phyloP scores from a whole-genome alignment of 1,139 yeast genomes.

The Geotrichum phurueaensis region DNA sequence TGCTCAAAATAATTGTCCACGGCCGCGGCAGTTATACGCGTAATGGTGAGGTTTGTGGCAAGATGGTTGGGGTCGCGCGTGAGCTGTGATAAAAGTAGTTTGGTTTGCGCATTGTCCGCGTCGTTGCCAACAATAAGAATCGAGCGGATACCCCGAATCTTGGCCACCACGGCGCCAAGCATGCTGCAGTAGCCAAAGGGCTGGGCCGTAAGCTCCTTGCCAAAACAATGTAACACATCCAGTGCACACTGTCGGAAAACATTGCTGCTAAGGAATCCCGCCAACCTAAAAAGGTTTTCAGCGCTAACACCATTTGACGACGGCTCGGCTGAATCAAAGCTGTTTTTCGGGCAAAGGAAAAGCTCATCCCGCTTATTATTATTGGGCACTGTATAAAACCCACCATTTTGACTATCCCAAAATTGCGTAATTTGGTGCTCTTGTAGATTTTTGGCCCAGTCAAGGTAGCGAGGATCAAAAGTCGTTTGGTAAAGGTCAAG shows the following conservation, averaged over 20 bases:
- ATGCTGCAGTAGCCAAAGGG: constrained; percentile 33
- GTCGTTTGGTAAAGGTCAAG: constrained; percentile 36
- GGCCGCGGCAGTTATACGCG: constrained; percentile 7
- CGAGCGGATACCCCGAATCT: constrained; percentile 21
- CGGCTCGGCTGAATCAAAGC: constrained; percentile 39
- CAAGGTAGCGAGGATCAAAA: constrained; percentile 28
- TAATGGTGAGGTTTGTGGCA: constrained; percentile 6
- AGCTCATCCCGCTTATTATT: constrained; percentile 24
- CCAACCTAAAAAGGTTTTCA: constrained; percentile 31
- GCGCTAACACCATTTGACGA: constrained; percentile 36
- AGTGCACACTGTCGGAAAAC: constrained; percentile 26
- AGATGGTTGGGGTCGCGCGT: background rate
- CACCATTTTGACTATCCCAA: constrained; percentile 35
- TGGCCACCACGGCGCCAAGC: constrained; percentile 23
- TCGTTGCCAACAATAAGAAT: constrained; percentile 26
- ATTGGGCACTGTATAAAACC: constrained; percentile 30
- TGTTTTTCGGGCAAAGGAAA: constrained; percentile 34
- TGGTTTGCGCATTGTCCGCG: constrained; percentile 1
- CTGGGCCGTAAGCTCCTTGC: constrained; percentile 32
- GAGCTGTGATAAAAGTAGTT: constrained; percentile 3
- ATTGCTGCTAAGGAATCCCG: constrained; percentile 25
- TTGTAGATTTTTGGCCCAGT: constrained; percentile 34
- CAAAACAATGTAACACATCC: constrained; percentile 29
- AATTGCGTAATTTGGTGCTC: constrained; percentile 32
- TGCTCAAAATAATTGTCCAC: constrained; percentile 16